A percentile compares a stretch with the other conserved stretches of the same genome.
These are phyloP conservation scores for Penicillium riverlandense DNA, from an alignment of 495 filamentous ascomycete genomes.

Conservation along the genomic window DNA sequence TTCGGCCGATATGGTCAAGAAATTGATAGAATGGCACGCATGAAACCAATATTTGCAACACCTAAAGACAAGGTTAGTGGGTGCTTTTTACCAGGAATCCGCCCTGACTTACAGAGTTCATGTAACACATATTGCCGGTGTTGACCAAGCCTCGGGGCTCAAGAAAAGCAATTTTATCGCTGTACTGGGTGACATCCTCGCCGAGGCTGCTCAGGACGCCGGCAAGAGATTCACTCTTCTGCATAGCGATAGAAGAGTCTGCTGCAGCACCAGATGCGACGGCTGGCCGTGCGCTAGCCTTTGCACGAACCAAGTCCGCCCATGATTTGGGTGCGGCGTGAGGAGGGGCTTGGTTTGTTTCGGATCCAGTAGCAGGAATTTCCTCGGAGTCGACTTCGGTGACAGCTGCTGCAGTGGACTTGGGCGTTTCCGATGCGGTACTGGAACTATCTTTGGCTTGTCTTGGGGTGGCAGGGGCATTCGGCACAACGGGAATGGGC, in stretches of 20 bases:
- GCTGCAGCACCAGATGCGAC: constrained; percentile 12
- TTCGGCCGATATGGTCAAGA: constrained; percentile 76
- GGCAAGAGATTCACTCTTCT: constrained; percentile 58
- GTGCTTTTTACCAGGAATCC: too few relatives aligned
- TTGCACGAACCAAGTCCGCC: constrained; percentile 64
- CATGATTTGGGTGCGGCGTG: constrained; percentile 60
- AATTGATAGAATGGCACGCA: constrained; percentile 94
- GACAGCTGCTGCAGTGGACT: constrained; percentile 16
- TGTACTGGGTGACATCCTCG: constrained; percentile 48
- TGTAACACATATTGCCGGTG: constrained; percentile 99
- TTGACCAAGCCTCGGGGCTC: constrained; percentile 95
- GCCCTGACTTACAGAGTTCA: constrained; percentile 66
- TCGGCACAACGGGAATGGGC: constrained; percentile 60
- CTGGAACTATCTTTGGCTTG: constrained; percentile 35
- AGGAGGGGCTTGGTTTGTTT: constrained; percentile 28
- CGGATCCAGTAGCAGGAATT: constrained; percentile 17
- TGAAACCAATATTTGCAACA: constrained; percentile 87
- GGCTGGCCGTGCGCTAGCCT: constrained; percentile 25
- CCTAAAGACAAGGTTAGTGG: too few relatives aligned
- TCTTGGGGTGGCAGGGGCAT: constrained; percentile 35
- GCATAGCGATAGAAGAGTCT: constrained; percentile 29
- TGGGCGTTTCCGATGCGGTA: constrained; percentile 30
- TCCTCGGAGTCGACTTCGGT: constrained; percentile 11
- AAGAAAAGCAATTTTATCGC: constrained; percentile 68
- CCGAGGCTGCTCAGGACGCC: constrained; percentile 65